These are phyloP conservation scores for Lipomyces orientalis DNA, from an alignment of 805 yeast genomes.

Conservation along the genomic window DNA sequence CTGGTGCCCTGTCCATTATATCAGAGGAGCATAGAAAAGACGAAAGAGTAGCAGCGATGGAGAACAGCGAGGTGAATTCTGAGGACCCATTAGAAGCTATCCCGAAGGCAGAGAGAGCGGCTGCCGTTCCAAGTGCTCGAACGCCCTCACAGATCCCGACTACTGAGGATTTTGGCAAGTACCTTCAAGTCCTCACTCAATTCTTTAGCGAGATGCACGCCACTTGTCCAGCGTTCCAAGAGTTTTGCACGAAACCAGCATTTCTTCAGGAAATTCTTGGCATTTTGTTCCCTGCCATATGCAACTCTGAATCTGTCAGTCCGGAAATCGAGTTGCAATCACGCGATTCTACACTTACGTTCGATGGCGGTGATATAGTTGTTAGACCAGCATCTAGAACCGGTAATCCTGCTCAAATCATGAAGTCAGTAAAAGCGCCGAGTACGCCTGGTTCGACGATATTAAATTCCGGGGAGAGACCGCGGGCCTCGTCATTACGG, in stretches of 20 bases:
- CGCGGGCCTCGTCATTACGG: slow-evolving; percentile 34
- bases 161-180: slow-evolving; percentile 26
- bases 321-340: slow-evolving; percentile 36
- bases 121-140: neutral
- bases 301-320: slow-evolving; percentile 34
- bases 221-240: slow-evolving; percentile 36
- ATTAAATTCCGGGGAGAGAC: slow-evolving; percentile 15
- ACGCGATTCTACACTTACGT: slow-evolving; percentile 27
- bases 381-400: slow-evolving; percentile 31
- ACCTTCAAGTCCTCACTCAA: slow-evolving; percentile 33
- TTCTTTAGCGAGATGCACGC: slow-evolving; percentile 37
- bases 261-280: slow-evolving; percentile 36
- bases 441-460: slow-evolving; percentile 2
- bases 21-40: slow-evolving; percentile 32
- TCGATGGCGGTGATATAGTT: slow-evolving; percentile 35
- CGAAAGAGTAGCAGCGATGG: slow-evolving; percentile 5
- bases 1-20: slow-evolving; percentile 34
- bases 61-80: neutral
- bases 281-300: slow-evolving; percentile 35
- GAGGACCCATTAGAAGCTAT: neutral
- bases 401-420: slow-evolving; percentile 30
- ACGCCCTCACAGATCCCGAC: neutral
- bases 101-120: neutral
- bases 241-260: slow-evolving; percentile 33
- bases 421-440: slow-evolving; percentile 25